Evolutionary conservation across 352 stramenopile genomes (phyloP).

Genomic region (Globisporangium radiosum): DNA sequence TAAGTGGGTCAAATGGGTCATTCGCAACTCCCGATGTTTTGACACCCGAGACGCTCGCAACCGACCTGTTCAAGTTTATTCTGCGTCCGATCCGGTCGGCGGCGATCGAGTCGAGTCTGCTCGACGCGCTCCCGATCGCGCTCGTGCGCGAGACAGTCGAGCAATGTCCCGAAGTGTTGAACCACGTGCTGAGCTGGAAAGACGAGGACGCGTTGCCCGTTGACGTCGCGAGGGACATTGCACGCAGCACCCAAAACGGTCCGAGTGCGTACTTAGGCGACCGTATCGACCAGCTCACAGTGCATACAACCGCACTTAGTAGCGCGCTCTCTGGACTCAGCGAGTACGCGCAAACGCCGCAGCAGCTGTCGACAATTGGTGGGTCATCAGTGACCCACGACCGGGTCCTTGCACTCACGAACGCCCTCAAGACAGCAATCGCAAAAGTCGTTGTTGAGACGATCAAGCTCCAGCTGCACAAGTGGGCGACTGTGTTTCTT

Average conservation of each 20-base stretch:
- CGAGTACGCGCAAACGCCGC: too few relatives aligned
- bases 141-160: constrained; percentile 71
- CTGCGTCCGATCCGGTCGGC: constrained; percentile 69
- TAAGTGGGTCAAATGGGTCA: constrained; percentile 5
- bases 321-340: constrained; percentile 17
- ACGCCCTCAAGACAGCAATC: constrained; percentile 48
- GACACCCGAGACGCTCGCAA: constrained; percentile 31
- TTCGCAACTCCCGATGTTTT: constrained; percentile 25
- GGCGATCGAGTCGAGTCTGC: constrained; percentile 70
- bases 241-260: neutral
- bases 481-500: constrained; percentile 66
- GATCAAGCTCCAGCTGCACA: constrained; percentile 67
- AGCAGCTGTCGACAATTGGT: too few relatives aligned
- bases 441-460: constrained; percentile 46
- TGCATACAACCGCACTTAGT: constrained; percentile 21
- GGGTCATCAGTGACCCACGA: too few relatives aligned
- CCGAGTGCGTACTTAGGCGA: constrained; percentile 20
- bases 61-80: constrained; percentile 77
- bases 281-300: constrained; percentile 20
- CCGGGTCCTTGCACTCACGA: constrained; percentile 32
- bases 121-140: constrained; percentile 68
- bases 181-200: constrained; percentile 76
- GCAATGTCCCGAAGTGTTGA: constrained; percentile 70
- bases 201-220: constrained; percentile 49
- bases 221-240: constrained; percentile 30